Evolutionary conservation across 1,139 yeast species (phyloP).

Genomic region (Petasospora fabianii): DNA sequence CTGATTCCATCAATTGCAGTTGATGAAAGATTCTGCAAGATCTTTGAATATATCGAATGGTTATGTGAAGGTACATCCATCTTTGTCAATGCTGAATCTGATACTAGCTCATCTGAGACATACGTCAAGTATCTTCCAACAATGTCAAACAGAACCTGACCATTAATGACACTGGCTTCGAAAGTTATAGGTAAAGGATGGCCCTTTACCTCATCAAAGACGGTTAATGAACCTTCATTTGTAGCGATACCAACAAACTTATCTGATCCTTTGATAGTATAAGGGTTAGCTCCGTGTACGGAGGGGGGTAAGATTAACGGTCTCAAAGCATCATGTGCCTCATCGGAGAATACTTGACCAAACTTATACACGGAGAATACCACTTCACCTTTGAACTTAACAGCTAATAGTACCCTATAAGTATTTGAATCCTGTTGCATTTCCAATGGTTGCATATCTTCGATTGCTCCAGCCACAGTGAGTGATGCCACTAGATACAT

Average conservation of each 20-base stretch:
- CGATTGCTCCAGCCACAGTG: constrained; percentile 14
- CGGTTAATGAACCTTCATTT: constrained; percentile 27
- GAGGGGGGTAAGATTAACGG: constrained; percentile 27
- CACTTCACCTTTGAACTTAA: constrained; percentile 21
- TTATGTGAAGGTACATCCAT: constrained; percentile 20
- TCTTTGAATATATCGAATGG: constrained; percentile 30
- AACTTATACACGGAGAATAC: constrained; percentile 17
- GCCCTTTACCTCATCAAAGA: constrained; percentile 20
- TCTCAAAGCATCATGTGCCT: constrained; percentile 7
- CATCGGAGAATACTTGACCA: constrained; percentile 22
- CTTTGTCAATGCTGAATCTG: constrained; percentile 8
- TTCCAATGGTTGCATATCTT: constrained; percentile 26
- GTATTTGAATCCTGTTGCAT: constrained; percentile 21
- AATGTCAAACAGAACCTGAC: constrained; percentile 45
- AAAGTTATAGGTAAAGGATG: constrained; percentile 19
- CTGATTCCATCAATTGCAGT: constrained; percentile 53
- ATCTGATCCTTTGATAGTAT: constrained; percentile 15
- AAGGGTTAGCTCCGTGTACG: constrained; percentile 25
- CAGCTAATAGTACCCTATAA: constrained; percentile 20
- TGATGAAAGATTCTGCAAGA: constrained; percentile 46
- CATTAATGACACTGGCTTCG: constrained; percentile 28
- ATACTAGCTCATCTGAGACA: constrained; percentile 23
- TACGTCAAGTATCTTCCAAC: constrained; percentile 51
- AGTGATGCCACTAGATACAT: constrained; percentile 33
- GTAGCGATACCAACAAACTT: constrained; percentile 26